Evolutionary conservation across 2,329 filamentous ascomycete species (phyloP), one percentile per base, ranked within the genome.

Genomic region (Dryadomyces quercivorus): DNA sequence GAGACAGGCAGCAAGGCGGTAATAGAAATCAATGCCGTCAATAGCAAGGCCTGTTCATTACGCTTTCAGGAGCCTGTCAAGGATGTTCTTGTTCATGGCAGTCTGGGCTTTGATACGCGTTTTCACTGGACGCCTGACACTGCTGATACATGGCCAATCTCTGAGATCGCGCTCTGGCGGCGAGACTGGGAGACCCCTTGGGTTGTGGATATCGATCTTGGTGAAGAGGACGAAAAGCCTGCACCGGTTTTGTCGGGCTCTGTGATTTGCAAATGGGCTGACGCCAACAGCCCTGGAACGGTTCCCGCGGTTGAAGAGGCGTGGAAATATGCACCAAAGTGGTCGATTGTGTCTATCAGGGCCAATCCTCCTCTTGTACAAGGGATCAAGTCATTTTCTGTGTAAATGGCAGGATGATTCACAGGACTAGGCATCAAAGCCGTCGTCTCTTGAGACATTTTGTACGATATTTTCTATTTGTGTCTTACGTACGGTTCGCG

Each of bases 301-400:
- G 90, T 97, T 50, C 91, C 92, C 0, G 91, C 91, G 1, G 78
- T 92, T 52, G 86, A 93, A 61, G 91, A 97, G 69, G 75, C 88
- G 50, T 72, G 78, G 61, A 78, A 83, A 65, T 96, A 83, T 69
- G 76, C 83, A 61, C 93, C 93, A 0, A 72, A 75, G 5, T 98
- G 93, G 93, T 81, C 82, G 7, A 83, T 84, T 10, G 74, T 90
- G 31, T 83, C 82, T 4, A 53, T 60, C 31, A 96, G 95, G 70
- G 70, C 80, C 59, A 75, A 75, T 26, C 85, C 90, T 69, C 91
- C 88, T 1, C 69, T 96, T 61, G 86, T 95, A 34, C 87, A 95
- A 66, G 90, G 87, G 21, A 83, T 75, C 63, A 90, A 86, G 44
- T 21, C 12, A 13, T 22, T 51, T 13, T 16, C 12, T 8, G 50